Percentiles rank a stretch among this genome's conserved stretches.
These are phyloP conservation scores for Medicago ruthenica DNA, from an alignment of 306 rosid species.

Conservation along the genomic window DNA sequence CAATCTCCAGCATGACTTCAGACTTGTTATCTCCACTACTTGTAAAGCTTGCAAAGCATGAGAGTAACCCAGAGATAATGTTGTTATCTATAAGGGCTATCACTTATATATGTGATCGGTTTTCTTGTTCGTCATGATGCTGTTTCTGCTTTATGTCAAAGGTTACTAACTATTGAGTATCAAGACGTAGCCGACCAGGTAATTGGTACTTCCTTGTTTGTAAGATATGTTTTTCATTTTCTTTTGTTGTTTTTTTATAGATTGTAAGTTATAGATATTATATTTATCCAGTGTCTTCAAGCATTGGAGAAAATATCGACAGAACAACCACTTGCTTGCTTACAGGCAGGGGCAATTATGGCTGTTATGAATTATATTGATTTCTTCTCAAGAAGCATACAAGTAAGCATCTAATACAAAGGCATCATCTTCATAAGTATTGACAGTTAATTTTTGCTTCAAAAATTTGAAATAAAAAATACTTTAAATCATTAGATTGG, in stretches of 20 bases:
- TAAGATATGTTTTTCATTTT: neutral
- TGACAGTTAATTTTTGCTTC: slow-evolving; percentile 5
- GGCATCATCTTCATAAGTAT: slow-evolving; percentile 14
- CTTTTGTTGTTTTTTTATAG: neutral
- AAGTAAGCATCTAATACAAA: slow-evolving; percentile 58
- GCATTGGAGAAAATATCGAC: slow-evolving; percentile 97
- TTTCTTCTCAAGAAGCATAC: slow-evolving; percentile 89
- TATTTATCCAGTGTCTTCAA: slow-evolving; percentile 79
- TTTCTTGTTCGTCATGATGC: slow-evolving; percentile 90
- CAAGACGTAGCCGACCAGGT: slow-evolving; percentile 99
- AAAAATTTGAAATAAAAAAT: neutral
- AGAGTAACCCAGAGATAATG: slow-evolving; percentile 71
- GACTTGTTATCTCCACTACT: slow-evolving; percentile 74
- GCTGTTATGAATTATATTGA: slow-evolving; percentile 86
- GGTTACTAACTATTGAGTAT: slow-evolving; percentile 78
- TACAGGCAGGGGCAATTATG: slow-evolving; percentile 91
- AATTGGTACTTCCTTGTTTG: slow-evolving; percentile 38
- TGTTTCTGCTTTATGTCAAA: slow-evolving; percentile 80
- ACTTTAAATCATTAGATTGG: slow-evolving; percentile 29
- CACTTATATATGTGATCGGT: slow-evolving; percentile 85
- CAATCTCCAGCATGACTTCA: slow-evolving; percentile 76
- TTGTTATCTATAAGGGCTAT: slow-evolving; percentile 91
- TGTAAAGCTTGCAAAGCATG: slow-evolving; percentile 76
- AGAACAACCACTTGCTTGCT: slow-evolving; percentile 95
- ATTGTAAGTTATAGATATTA: slow-evolving; percentile 35